Percentiles rank a stretch among this genome's conserved stretches.
Conservation (phyloP, 257 asterid species). For the Fraxinus quadrangulata region DNA sequence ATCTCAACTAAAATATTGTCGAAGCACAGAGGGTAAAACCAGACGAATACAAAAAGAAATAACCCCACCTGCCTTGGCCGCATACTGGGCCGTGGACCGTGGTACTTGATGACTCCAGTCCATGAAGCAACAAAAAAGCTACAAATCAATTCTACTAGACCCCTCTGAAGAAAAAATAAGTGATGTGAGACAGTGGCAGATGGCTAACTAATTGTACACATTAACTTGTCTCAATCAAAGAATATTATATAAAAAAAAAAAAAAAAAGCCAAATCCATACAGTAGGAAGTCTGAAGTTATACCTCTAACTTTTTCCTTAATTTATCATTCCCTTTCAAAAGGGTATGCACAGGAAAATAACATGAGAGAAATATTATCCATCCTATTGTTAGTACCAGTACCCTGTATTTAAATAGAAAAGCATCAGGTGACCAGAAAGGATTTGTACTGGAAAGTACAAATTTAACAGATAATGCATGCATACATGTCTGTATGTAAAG, state of each 20-base stretch:
- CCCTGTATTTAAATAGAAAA: slow-evolving; percentile 59
- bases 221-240: neutral
- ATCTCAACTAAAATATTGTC: slow-evolving; percentile 4
- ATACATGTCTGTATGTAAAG: neutral
- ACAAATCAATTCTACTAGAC: slow-evolving; percentile 96
- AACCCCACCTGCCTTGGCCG: slow-evolving; percentile 87
- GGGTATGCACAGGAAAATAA: slow-evolving; percentile 91
- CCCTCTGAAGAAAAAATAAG: slow-evolving; percentile 49
- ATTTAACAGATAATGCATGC: neutral
- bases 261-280: neutral
- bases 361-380: slow-evolving; percentile 91
- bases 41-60: slow-evolving; percentile 1
- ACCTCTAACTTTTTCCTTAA: slow-evolving; percentile 89
- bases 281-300: slow-evolving; percentile 26
- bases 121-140: slow-evolving; percentile 97
- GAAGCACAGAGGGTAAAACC: slow-evolving; percentile 3
- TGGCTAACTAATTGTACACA: too few relatives aligned
- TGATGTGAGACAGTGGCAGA: slow-evolving; percentile 20
- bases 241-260: too few relatives aligned
- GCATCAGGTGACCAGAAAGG: slow-evolving; percentile 25
- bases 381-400: slow-evolving; percentile 75
- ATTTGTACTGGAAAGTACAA: slow-evolving; percentile 21
- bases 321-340: slow-evolving; percentile 86
- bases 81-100: slow-evolving; percentile 96
- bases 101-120: slow-evolving; percentile 99